A percentile compares a stretch with the other conserved stretches of the same genome.
Evolutionary conservation across 2,329 filamentous ascomycete species (phyloP).

Genomic region (Pyricularia grisea): DNA sequence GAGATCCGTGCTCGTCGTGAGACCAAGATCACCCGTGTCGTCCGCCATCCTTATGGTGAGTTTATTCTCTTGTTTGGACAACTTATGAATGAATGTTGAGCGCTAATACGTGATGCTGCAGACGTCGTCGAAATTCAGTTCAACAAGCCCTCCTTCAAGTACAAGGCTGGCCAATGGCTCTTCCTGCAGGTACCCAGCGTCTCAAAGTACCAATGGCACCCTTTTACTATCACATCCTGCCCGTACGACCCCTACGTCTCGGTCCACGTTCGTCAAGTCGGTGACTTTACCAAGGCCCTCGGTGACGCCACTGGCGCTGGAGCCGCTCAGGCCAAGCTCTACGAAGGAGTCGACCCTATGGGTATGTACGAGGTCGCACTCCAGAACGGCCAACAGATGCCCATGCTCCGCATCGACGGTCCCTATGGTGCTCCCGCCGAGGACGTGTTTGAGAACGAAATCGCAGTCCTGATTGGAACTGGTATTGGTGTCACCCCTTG

Average conservation of each 20-base stretch:
- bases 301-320: constrained; percentile 93
- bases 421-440: constrained; percentile 95
- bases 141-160: constrained; percentile 89
- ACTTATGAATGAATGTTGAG: too few species aligned
- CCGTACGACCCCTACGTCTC: constrained; percentile 93
- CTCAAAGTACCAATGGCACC: constrained; percentile 90
- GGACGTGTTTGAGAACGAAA: constrained; percentile 92
- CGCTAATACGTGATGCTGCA: constrained; percentile 19
- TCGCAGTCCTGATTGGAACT: constrained; percentile 76
- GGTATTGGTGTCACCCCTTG: constrained; percentile 83
- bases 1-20: constrained; percentile 76
- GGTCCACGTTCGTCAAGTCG: constrained; percentile 90
- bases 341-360: constrained; percentile 82
- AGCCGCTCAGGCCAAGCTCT: constrained; percentile 75
- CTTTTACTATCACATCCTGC: constrained; percentile 97
- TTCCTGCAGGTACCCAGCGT: constrained; percentile 90
- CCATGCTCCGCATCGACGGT: constrained; percentile 78
- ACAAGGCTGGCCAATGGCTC: constrained; percentile 97
- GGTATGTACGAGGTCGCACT: constrained; percentile 98
- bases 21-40: constrained; percentile 86
- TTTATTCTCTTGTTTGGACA: constrained; percentile 2
- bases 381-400: constrained; percentile 89
- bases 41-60: constrained; percentile 88
- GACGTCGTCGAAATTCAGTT: constrained; percentile 98
- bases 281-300: constrained; percentile 91